Base-by-base conservation (phyloP, 257 asterid species). In the Petrea volubilis region DNA sequence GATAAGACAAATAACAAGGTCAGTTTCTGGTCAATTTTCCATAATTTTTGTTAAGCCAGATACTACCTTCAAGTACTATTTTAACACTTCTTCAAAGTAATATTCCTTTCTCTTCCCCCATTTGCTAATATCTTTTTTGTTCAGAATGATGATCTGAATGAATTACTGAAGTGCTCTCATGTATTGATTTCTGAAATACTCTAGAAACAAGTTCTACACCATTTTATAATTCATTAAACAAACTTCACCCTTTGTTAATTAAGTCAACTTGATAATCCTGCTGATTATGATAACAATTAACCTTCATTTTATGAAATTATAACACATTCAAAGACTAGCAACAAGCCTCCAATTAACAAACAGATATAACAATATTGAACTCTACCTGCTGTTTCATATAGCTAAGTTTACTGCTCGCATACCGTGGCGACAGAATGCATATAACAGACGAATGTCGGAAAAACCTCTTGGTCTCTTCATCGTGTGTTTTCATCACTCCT, bases 401-500 rank as follows among this genome's bases (percentile, higher is more conserved):
- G 87, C 98, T 44, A 59, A 91, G 95, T 83, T 90, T 93, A 75
- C 85, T 80, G 83, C 98, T 93, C 17, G 78, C 92, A 69, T 93
- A 90, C 65, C 97, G 96, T 10, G 96, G 97, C 47, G 98, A 88
- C 60, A 93, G 81, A 71, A 90, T 87, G 14, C 98, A 93, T 63
- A 81, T 88, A 33, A 93, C 98, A 65, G 98, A 88, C 24, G 98
- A 93, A 77, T 79, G 93, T 79, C 78, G 84, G 66, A 93, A 93
- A 70, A 90, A 90, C 87, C 87, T 93, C 81, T 72, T 87, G 25
- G 96, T 93, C 88, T 88, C 96, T 78, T 93, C 98, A 60, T 93
- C 98, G 41, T 93, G 98, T 4, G 98, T 93, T 70, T 47, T 60
- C 98, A 93, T 93, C 29, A 93, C 90, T 60, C 98, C 98, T 0